Evolutionary conservation across 2,329 filamentous ascomycete genomes (phyloP), one percentile per base, ranked within the genome.

Genomic region (Ophiostoma perfectum): DNA sequence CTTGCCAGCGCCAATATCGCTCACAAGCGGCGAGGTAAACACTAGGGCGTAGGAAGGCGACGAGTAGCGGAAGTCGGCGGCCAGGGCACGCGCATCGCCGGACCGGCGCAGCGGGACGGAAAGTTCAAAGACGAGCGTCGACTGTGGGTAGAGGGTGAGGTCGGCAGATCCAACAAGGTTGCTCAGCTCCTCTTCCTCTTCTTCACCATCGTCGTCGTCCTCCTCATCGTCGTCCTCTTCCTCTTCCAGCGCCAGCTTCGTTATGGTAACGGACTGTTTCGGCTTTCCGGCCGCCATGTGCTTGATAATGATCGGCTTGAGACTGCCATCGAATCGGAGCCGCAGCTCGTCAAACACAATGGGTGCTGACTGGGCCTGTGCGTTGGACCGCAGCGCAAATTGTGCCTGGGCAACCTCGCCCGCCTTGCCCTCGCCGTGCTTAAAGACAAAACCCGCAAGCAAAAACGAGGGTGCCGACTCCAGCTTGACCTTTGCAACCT

Each of bases 21-120:
- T 79, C 16, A 77, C 78, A 41, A 89, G 80, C 2, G 76, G 83
- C n/a, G 89, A 81, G 4, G 84, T 84, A 73, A 90, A 91, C 36
- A 86, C 81, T 18, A 97, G 79, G 49, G 84, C 81, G 72, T 94
- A 96, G 0, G 81, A 78, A 0, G 88, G 83, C 14, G 85, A 86
- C 41, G 85, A 81, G n/a, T 95, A 78, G 0, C 81, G 79, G 41
- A 96, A 79, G 0, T 81, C 84, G 9, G 90, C 84, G 1, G 86
- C 87, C 4, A 84, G 82, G 4, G 91, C 87, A 64, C 83, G 86
- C 0, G 90, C 88, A 68, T 91, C 86, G n/a, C 92, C 93, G 2
- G 93, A 87, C 77, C 97, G 93, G 69, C 92, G 87, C 16, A 97
- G 83, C 2, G 89, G 86, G 69, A 92, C 85, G 8, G 83, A 84